A percentile compares a stretch with the other conserved stretches of the same genome.
These are phyloP conservation scores for Lavandula angustifolia DNA, from an alignment of 257 asterid species.

Conservation along the genomic window DNA sequence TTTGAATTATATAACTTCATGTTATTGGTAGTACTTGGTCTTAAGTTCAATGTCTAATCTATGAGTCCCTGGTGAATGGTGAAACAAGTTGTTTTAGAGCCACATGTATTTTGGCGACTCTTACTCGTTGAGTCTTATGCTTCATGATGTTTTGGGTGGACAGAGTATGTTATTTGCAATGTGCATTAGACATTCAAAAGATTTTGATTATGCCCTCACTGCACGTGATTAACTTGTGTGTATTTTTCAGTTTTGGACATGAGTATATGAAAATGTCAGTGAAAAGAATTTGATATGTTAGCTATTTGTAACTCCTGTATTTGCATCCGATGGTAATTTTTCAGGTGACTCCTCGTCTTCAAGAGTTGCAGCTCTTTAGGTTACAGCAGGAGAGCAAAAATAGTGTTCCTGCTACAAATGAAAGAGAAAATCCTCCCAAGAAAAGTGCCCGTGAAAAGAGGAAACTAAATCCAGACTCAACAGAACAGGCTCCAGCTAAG, in stretches of 20 bases:
- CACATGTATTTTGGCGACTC: neutral
- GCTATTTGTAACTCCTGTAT: conserved; percentile 9
- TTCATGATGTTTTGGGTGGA: conserved; percentile 19
- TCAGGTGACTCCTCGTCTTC: conserved; percentile 95
- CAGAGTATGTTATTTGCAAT: neutral
- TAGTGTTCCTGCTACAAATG: conserved; percentile 43
- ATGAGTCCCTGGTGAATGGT: neutral
- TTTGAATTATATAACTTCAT: neutral
- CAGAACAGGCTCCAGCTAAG: conserved; percentile 61
- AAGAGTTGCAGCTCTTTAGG: conserved; percentile 77
- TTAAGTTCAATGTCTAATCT: neutral
- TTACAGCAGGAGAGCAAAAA: conserved; percentile 73
- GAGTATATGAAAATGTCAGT: neutral
- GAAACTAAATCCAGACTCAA: conserved; percentile 49
- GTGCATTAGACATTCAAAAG: neutral
- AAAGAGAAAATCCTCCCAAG: conserved; percentile 47
- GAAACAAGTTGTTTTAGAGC: neutral
- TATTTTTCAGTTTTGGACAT: conserved; percentile 7
- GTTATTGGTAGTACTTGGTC: neutral
- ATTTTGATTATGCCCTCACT: neutral
- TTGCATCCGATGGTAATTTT: conserved; percentile 21
- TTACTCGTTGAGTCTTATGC: neutral
- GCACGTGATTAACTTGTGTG: neutral
- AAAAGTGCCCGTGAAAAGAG: conserved; percentile 74
- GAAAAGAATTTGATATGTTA: conserved; percentile 6